Evolutionary conservation across 2,329 filamentous ascomycete genomes (phyloP), one percentile per base, ranked within the genome.

Genomic region (Talaromyces sp.): DNA sequence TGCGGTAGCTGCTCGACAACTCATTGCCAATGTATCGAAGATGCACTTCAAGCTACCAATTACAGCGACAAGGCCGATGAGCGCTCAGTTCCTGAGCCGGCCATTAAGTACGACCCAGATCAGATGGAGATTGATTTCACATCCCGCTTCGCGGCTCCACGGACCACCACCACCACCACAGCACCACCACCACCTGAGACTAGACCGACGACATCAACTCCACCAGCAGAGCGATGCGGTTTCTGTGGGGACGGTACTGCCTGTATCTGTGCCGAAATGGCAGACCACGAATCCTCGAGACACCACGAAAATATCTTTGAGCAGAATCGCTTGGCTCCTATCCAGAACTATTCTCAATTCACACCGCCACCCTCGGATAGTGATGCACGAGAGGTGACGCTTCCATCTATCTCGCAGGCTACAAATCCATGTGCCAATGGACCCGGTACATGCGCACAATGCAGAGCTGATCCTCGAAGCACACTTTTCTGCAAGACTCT

Each of bases 241-340:
- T 95, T 95, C 77, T 95, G 91, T 76, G 86, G 88, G 65, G 89
- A 93, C 64, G 90, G 89, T 4, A 92, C 88, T 0, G 91, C 91
- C 69, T 95, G 91, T 71, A 86, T 92, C 67, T 95, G 91, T 74
- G 90, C 90, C 25, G 90, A 93, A 67, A 80, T 83, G 76, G 77
- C 79, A 2, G 78, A 78, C 7, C 79, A 80, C 63, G 73, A 74
- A 63, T 71, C 64, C 66, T 63, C 63, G 5, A 59, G 79, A 79
- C 66, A 83, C 84, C 66, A 83, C 84, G 73, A 81, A 79, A 37
- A 35, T 3, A 33, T 68, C 1, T 72, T 72, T 33, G 73, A 76
- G 63, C 72, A 70, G 59, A 76, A 72, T 60, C 75, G 75, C 37
- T 74, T 82, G 28, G 75, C 79, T 39, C 78, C 80, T 14, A 76